phyloP scores from a whole-genome alignment of 192 early-diverging fungal genomes.

The Haplosporangium gracile region DNA sequence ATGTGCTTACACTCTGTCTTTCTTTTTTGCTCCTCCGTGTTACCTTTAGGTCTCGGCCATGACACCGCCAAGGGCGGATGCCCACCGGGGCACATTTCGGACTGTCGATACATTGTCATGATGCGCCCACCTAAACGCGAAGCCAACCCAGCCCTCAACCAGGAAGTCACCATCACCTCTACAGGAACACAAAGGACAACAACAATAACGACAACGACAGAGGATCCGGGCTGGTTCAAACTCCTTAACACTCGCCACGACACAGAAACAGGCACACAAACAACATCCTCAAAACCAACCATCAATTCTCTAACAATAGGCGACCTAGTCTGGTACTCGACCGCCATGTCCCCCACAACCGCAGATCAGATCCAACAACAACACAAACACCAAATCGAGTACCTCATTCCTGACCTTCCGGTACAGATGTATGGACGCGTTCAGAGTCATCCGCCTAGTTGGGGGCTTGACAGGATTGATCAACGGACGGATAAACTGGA shows the following conservation, averaged over 20 bases:
- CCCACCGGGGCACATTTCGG: slow-evolving; percentile 34
- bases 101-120: slow-evolving; percentile 49
- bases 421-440: slow-evolving; percentile 35
- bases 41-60: not conserved
- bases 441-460: slow-evolving; percentile 42
- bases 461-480: slow-evolving; percentile 52
- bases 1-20: no score
- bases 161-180: slow-evolving; percentile 7
- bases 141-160: not conserved
- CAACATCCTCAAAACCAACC: not conserved
- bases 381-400: slow-evolving; percentile 31
- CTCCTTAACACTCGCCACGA: not conserved
- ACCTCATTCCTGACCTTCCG: slow-evolving; percentile 38
- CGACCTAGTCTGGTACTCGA: slow-evolving; percentile 31
- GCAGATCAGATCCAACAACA: slow-evolving; percentile 22
- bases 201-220: no score
- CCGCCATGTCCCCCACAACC: slow-evolving; percentile 31
- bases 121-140: slow-evolving; percentile 29
- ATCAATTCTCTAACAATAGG: slow-evolving; percentile 15
- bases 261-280: not conserved
- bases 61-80: not conserved
- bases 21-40: not conserved
- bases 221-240: slow-evolving; percentile 29
- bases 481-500: slow-evolving; percentile 34
- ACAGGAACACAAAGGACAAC: not conserved